These are phyloP conservation scores for Chenopodium quinoa DNA, from an alignment of 148 eudicot genomes.

Conservation along the genomic window DNA sequence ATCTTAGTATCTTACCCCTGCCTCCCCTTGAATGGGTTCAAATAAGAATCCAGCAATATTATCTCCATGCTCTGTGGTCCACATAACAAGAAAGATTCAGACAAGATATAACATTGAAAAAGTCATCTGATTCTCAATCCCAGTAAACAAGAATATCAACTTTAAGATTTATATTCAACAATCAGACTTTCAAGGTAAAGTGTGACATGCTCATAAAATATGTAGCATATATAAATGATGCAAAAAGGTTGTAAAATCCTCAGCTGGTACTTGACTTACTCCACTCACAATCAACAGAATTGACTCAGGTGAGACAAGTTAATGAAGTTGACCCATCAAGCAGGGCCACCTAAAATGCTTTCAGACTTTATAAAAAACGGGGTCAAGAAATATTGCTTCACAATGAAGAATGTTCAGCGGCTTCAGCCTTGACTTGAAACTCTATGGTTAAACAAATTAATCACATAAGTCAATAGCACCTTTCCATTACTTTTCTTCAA, in stretches of 20 bases:
- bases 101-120: neutral
- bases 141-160: neutral
- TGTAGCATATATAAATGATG: neutral
- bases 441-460: neutral
- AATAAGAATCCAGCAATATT: constrained; percentile 90
- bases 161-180: neutral
- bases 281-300: neutral
- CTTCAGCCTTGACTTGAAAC: neutral
- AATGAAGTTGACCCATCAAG: neutral
- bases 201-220: neutral
- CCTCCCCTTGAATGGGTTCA: constrained; percentile 99
- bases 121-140: neutral
- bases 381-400: neutral
- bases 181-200: neutral
- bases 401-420: neutral
- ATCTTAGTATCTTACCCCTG: constrained; percentile 66
- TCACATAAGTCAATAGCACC: neutral
- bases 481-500: neutral
- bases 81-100: constrained; percentile 14
- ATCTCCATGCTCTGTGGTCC: constrained; percentile 75
- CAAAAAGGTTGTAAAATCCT: neutral
- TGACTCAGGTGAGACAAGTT: neutral
- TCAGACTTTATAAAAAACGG: neutral
- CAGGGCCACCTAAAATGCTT: neutral
- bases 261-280: neutral